Evolutionary conservation across 2,329 filamentous ascomycete genomes (phyloP).

Genomic region (Amylocarpus encephaloides): DNA sequence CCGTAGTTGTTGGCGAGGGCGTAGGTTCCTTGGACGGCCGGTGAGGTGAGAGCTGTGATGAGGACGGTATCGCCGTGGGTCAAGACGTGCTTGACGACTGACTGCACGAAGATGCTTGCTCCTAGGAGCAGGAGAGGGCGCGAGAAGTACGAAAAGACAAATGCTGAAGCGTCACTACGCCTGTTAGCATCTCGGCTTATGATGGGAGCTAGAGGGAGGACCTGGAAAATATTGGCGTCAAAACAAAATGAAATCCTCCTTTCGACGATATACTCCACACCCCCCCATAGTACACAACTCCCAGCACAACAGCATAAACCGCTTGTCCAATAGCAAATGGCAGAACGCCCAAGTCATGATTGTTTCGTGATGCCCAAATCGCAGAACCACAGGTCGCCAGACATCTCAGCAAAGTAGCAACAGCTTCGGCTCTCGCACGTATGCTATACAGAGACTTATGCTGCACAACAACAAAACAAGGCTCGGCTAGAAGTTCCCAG

Average conservation of each 20-base stretch:
- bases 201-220: constrained; percentile 9
- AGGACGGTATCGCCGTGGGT: constrained; percentile 93
- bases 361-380: constrained; percentile 50
- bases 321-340: constrained; percentile 87
- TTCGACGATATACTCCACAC: constrained; percentile 49
- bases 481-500: constrained; percentile 78
- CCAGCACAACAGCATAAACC: constrained; percentile 62
- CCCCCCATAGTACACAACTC: constrained; percentile 62
- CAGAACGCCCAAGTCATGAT: constrained; percentile 62
- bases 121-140: constrained; percentile 64
- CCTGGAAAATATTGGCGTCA: constrained; percentile 35
- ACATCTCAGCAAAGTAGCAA: constrained; percentile 73
- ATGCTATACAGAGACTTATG: constrained; percentile 73
- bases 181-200: constrained; percentile 6
- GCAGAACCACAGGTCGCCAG: constrained; percentile 65
- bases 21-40: constrained; percentile 83
- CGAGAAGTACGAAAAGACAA: constrained; percentile 48
- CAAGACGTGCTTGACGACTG: constrained; percentile 82
- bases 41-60: constrained; percentile 68
- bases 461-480: constrained; percentile 83
- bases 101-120: constrained; percentile 80
- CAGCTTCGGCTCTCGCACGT: constrained; percentile 76
- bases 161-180: constrained; percentile 17
- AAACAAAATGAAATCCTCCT: constrained; percentile 64
- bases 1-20: constrained; percentile 93